Evolutionary conservation across 495 filamentous ascomycete genomes (phyloP), one percentile per base, ranked within the genome.

Genomic region (Aspergillus steynii): DNA sequence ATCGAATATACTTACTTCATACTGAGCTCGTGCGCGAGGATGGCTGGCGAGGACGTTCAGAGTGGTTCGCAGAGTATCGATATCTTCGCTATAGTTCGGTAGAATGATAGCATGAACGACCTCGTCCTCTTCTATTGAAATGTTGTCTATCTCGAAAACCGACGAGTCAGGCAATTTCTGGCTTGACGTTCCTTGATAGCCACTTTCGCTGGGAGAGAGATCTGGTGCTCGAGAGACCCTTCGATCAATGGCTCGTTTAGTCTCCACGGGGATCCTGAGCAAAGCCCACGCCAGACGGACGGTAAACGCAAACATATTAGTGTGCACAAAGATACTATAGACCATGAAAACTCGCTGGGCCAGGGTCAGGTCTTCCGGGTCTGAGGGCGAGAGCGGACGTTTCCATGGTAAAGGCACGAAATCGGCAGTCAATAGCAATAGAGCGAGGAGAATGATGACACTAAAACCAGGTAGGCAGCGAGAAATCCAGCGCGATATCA

Each of bases 61-160:
- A 1, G 87, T 89, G 58, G 88, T 86, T 61, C 82, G 74, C 56
- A 90, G 71, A 0, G 82, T 88, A 54, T 86, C 82, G 57, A 86
- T 70, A 29, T 89, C 86, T 64, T 90, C 87, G 61, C 85, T 86
- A 72, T 90, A 90, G 64, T 88, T 88, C 14, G 87, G 87, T 9
- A 90, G 73, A 61, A 90, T 78, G 55, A 90, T 87, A 2, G 85
- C 85, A 58, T 88, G 85, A 14, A 88, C 72, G 26, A 87, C 56
- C 56, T 76, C 75, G 3, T 67, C 61, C 20, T 59, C 65, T 3
- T 55, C 68, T 34, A 51, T 37, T 5, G 25, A 12, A 20, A 20
- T 20, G 42, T 62, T 20, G 6, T 61, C 10, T 14, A 59, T 53
- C 50, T 70, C 62, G 26, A 60, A 26, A 15, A 48, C 32, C 5